Base-by-base conservation (phyloP, 2,329 filamentous ascomycete species). In the Claviceps capensis region DNA sequence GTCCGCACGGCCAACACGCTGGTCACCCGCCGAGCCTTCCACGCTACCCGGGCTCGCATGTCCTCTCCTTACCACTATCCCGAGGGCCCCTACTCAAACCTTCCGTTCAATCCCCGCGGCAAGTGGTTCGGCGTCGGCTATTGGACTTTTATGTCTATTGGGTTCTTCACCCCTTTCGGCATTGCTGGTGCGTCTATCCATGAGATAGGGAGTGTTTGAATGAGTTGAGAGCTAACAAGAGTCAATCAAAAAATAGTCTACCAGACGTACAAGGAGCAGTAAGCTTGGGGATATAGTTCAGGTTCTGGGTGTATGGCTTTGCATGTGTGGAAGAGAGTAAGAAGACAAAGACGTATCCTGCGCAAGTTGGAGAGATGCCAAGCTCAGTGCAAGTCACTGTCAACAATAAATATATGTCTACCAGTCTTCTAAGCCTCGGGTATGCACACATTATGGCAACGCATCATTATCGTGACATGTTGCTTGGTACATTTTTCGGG, bases 21-120 rank as follows among this genome's bases (percentile, higher is more conserved):
- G 67, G 77, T 89, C 74, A 79, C 84, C 79, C 88, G 89, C 76
- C 90, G 93, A 72, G 88, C 85, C 75, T 96, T 98, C 85, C 85
- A 89, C 72, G 82, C 88, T 66, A 94, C 91, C 69, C 87, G 88
- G 66, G 73, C 85, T 68, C 88, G 87, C 71, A 75, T 95, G 69
- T 81, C 78, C 63, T 94, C 88, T 69, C 90, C 90, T 58, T 96
- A 95, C 84, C 93, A 98, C 79, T 98, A 98, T 78, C 85, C 91
- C 63, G 91, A 97, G 77, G 93, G 91, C 59, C 87, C 91, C 66
- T 86, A 88, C 73, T 84, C 79, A 77, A 97, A 96, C 81, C 74
- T 98, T 60, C 93, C 93, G 60, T 98, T 98, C 83, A 95, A 98
- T 79, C 86, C 93, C 61, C 78, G 88, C 75, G 91, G 83, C 68